phyloP scores from a whole-genome alignment of 768 basidiomycete species.

The Heimioporus sp. region DNA sequence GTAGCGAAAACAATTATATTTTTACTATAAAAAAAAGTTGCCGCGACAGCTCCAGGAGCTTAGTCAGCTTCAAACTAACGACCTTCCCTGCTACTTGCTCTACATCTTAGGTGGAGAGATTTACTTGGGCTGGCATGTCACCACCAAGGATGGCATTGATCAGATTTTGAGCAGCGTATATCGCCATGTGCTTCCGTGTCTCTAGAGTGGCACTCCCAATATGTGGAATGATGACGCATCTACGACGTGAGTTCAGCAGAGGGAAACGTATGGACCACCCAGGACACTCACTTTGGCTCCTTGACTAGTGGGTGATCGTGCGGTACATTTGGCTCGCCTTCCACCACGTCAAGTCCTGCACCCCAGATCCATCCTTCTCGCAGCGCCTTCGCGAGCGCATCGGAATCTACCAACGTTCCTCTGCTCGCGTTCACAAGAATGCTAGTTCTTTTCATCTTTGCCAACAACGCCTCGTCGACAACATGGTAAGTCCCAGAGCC shows the following conservation, averaged over 20 bases:
- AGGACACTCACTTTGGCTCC: constrained; percentile 57
- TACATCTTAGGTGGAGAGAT: constrained; percentile 20
- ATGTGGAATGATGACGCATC: constrained; percentile 84
- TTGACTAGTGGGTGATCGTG: constrained; percentile 78
- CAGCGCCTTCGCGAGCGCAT: constrained; percentile 82
- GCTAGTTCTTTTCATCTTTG: constrained; percentile 80
- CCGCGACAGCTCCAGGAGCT: too few species aligned
- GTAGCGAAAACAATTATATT: too few species aligned
- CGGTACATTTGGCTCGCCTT: constrained; percentile 80
- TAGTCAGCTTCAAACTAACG: too few species aligned
- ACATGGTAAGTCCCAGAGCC: constrained; percentile 69
- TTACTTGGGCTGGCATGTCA: constrained; percentile 54
- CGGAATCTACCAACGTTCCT: constrained; percentile 87
- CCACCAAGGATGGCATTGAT: constrained; percentile 45
- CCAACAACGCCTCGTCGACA: constrained; percentile 68
- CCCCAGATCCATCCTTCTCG: constrained; percentile 80
- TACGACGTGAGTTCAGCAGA: constrained; percentile 24
- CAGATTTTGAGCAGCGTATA: constrained; percentile 66
- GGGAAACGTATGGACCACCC: too few species aligned
- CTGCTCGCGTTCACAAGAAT: constrained; percentile 85
- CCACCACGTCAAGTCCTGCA: constrained; percentile 92
- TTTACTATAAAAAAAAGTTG: too few species aligned
- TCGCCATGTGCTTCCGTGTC: constrained; percentile 81
- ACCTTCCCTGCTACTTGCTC: too few species aligned
- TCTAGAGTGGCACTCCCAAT: constrained; percentile 89